Base-by-base conservation (phyloP, 2,329 filamentous ascomycete genomes). In the Trichoderma guizhouense region DNA sequence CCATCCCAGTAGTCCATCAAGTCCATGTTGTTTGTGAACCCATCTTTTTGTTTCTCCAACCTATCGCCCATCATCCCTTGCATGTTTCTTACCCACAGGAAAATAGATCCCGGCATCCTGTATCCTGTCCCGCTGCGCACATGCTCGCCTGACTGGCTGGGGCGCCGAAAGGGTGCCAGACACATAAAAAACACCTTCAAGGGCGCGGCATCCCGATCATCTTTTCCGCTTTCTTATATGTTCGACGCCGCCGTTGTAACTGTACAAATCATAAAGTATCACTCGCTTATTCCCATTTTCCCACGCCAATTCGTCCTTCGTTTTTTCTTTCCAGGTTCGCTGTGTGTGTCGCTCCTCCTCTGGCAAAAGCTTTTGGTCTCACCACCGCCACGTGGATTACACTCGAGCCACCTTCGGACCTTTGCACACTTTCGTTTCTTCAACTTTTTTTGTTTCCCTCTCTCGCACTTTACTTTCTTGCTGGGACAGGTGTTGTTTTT, bases 371-470 rank as follows among this genome's bases (percentile, higher is more conserved):
- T 8, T 21, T 62, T 26, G 34, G 36, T 65, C 51, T 65, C 69
- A 71, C 69, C 30, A 65, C 53, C 47, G 69, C 69, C 69, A 71
- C 69, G 69, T 71, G 69, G 51, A 71, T 65, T 39, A 36, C 69
- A 58, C 69, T 71, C 69, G 61, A 71, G 69, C 69, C 69, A 71
- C 34, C 26, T 21, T 66, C 53, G 15, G 61, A 63, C 15, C 61
- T 64, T 71, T 51, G 55, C 69, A 60, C 51, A 47, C 21, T 39
- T 14, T 62, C 58, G 11, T 26, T 39, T 36, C 32, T 36, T 36
- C 53, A 5, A 26, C 26, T 57, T 15, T 2, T 61, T 14, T 14
- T 61, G 5, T 47, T 36, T 62, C 53, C 26, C 43, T 14, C 28
- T 28, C 28, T 28, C 28, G 4, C 28, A 6, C 28, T 28, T 26